Evolutionary conservation across 805 yeast genomes (phyloP), one percentile per base, ranked within the genome.

Genomic region (Saitoella complicata): DNA sequence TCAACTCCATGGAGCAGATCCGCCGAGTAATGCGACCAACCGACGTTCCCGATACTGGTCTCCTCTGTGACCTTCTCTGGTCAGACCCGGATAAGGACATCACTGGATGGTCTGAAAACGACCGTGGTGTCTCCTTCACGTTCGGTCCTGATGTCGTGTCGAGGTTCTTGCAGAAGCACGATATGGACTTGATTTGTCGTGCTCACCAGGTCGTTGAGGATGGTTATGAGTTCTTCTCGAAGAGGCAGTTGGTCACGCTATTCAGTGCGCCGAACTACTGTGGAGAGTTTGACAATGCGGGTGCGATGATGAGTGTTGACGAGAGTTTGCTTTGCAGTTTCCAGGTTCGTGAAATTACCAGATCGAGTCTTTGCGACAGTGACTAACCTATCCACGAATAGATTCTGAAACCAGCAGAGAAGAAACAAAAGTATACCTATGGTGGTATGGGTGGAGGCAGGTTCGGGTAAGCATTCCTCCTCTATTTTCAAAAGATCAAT

Each of bases 161-260:
- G 53, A 73, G 97, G 65, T 88, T 88, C 63, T 69, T 91, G 62
- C 96, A 88, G 63, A 87, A 86, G 60, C 97, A 88, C 65, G 97
- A 88, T 62, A 83, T 88, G 91, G 97, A 91, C 65, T 76, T 88
- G 59, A 87, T 88, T 58, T 91, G 97, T 69, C 77, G 98, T 63
- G 97, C 97, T 40, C 98, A 88, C 71, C 97, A 88, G 68, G 98
- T 88, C 51, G 98, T 88, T 49, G 98, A 88, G 68, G 98, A 88
- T 65, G 98, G 98, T 53, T 88, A 91, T 65, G 97, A 88, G 69
- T 88, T 88, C 62, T 88, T 91, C 65, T 76, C 91, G 52, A 88
- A 88, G 64, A 80, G 97, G 60, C 97, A 88, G 66, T 73, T 88
- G 60, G 97, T 88, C 42, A 88, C 98, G 32, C 71, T 88, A 54